Percentiles rank a stretch among this genome's conserved stretches.
Evolutionary conservation across 495 filamentous ascomycete genomes (phyloP).

Genomic region (Daldinia decipiens): DNA sequence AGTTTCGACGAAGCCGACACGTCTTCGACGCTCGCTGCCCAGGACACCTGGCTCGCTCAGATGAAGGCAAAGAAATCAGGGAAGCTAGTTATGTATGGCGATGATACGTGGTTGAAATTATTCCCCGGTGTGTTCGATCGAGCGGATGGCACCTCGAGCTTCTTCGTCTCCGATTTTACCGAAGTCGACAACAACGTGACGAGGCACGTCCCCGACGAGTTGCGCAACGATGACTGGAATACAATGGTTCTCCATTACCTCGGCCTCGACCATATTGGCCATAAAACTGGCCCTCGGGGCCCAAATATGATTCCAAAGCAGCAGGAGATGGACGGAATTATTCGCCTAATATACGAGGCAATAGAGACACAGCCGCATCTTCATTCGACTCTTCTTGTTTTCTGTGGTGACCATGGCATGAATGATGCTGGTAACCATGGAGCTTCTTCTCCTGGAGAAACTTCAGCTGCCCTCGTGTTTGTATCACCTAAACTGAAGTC

Average conservation of each 20-base stretch:
- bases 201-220: slow-evolving; percentile 81
- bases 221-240: slow-evolving; percentile 85
- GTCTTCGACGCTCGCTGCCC: slow-evolving; percentile 80
- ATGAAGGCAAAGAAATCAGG: slow-evolving; percentile 76
- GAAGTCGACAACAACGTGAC: slow-evolving; percentile 99
- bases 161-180: slow-evolving; percentile 98
- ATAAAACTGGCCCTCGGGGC: slow-evolving; percentile 92
- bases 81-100: slow-evolving; percentile 92
- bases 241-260: slow-evolving; percentile 95
- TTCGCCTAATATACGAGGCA: slow-evolving; percentile 77
- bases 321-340: slow-evolving; percentile 89
- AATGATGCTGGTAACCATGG: slow-evolving; percentile 98
- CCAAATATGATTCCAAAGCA: slow-evolving; percentile 94
- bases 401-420: slow-evolving; percentile 98
- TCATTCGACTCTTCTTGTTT: slow-evolving; percentile 79
- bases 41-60: slow-evolving; percentile 96
- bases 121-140: slow-evolving; percentile 89
- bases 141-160: slow-evolving; percentile 92
- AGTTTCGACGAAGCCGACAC: slow-evolving; percentile 97
- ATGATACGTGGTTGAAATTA: slow-evolving; percentile 98
- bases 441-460: slow-evolving; percentile 90
- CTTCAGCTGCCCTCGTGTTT: slow-evolving; percentile 90
- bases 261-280: slow-evolving; percentile 96
- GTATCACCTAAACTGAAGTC: slow-evolving; percentile 83
- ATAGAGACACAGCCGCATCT: slow-evolving; percentile 76